These are phyloP conservation scores for Clohesyomyces aquaticus DNA, from an alignment of 495 filamentous ascomycete genomes.

Conservation along the genomic window DNA sequence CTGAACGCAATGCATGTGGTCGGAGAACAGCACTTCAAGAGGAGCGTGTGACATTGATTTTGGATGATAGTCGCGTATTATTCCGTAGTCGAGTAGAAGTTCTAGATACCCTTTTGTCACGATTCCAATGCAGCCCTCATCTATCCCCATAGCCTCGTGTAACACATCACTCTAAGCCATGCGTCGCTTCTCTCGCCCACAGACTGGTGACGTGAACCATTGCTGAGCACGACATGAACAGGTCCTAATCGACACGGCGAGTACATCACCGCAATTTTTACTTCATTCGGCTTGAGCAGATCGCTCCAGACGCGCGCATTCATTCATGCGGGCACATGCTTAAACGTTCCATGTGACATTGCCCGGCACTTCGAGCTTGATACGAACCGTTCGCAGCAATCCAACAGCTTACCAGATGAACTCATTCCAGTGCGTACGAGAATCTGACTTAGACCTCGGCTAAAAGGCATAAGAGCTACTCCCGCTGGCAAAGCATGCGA, in stretches of 20 bases:
- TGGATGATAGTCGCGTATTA: background rate
- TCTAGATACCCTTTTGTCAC: conserved; percentile 18
- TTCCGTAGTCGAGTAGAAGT: conserved; percentile 2
- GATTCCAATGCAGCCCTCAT: conserved; percentile 1
- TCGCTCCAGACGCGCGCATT: too few species aligned
- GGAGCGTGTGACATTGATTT: background rate
- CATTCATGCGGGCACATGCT: too few species aligned
- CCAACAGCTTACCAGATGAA: background rate
- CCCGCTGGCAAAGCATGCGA: background rate
- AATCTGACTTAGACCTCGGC: background rate
- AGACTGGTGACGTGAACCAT: background rate
- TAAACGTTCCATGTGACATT: too few species aligned
- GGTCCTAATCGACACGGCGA: background rate
- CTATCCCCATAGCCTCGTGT: background rate
- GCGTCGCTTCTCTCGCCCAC: background rate
- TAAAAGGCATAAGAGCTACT: background rate
- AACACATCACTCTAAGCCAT: background rate
- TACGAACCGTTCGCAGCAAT: conserved; percentile 11
- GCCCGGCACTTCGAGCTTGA: background rate
- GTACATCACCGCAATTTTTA: background rate
- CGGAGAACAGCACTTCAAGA: background rate
- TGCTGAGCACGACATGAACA: background rate
- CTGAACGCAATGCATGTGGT: background rate
- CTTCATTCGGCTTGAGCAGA: background rate
- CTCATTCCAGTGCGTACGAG: background rate